Conservation (phyloP, 2,329 filamentous ascomycete genomes). For the Trichoderma afroharzianum region DNA sequence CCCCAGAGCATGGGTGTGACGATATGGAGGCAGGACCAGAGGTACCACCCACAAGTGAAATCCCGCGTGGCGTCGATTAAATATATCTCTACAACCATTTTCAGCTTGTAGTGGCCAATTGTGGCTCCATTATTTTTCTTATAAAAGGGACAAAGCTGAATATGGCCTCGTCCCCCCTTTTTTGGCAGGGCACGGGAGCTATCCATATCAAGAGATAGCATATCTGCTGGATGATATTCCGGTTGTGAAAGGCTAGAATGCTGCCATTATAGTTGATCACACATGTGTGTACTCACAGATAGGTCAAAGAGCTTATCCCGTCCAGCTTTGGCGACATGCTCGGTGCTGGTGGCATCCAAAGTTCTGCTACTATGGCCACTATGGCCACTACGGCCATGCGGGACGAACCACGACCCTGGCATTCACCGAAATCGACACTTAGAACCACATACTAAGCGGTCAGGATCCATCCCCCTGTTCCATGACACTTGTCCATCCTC, state of each 20-base stretch:
- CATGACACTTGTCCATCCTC: conserved; percentile 37
- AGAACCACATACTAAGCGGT: conserved; percentile 27
- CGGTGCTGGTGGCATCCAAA: neutral
- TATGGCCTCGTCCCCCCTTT: neutral
- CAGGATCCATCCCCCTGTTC: conserved; percentile 28
- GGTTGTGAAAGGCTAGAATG: neutral
- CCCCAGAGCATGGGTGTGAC: neutral
- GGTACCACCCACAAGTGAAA: neutral
- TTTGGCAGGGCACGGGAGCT: neutral
- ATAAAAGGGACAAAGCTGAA: neutral
- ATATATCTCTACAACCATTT: neutral
- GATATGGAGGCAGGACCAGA: neutral
- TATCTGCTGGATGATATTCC: neutral
- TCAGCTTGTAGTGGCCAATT: neutral
- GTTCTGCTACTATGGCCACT: neutral
- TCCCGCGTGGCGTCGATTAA: neutral
- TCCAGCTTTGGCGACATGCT: neutral
- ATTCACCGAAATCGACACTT: conserved; percentile 35
- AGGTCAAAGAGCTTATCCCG: conserved; percentile 6
- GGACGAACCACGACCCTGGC: conserved; percentile 33
- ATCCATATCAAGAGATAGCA: neutral
- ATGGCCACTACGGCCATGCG: conserved; percentile 8
- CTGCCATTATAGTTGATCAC: neutral
- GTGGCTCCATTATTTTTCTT: neutral
- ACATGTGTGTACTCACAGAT: neutral